Conservation (phyloP, 345 rosid genomes). For the Garcia nutans region DNA sequence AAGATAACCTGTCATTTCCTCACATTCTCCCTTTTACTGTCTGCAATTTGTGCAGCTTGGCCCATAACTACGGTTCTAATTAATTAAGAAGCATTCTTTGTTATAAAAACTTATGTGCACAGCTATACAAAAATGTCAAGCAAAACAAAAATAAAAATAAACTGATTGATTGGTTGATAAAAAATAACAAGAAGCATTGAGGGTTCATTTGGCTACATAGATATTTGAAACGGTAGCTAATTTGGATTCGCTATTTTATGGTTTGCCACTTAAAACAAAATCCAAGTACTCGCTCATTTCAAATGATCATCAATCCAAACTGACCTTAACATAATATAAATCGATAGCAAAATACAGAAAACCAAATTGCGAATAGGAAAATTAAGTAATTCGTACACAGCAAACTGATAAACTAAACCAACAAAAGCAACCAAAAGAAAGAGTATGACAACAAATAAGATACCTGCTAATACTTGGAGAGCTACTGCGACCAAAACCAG, state of each 20-base stretch:
- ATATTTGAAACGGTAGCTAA: too few species aligned
- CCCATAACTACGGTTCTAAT: not conserved
- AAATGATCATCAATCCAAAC: too few species aligned
- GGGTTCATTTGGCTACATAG: too few species aligned
- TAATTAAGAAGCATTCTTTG: not conserved
- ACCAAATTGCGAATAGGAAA: not conserved
- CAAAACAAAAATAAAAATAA: not conserved
- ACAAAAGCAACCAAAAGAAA: not conserved
- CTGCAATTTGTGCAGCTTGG: not conserved
- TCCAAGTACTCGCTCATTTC: too few species aligned
- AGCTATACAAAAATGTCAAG: not conserved
- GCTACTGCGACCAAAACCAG: constrained; percentile 65
- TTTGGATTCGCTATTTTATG: too few species aligned
- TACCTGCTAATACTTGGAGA: constrained; percentile 41
- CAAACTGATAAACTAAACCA: not conserved
- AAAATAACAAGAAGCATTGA: not conserved
- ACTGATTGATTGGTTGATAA: not conserved
- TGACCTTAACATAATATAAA: not conserved
- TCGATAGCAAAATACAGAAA: not conserved
- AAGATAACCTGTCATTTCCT: not conserved
- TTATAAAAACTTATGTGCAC: not conserved
- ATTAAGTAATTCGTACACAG: not conserved
- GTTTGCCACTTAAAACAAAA: too few species aligned
- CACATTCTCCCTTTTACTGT: not conserved
- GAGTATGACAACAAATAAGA: not conserved